These are phyloP conservation scores for Aphanomyces euteiches DNA, from an alignment of 352 stramenopile species.

Conservation along the genomic window DNA sequence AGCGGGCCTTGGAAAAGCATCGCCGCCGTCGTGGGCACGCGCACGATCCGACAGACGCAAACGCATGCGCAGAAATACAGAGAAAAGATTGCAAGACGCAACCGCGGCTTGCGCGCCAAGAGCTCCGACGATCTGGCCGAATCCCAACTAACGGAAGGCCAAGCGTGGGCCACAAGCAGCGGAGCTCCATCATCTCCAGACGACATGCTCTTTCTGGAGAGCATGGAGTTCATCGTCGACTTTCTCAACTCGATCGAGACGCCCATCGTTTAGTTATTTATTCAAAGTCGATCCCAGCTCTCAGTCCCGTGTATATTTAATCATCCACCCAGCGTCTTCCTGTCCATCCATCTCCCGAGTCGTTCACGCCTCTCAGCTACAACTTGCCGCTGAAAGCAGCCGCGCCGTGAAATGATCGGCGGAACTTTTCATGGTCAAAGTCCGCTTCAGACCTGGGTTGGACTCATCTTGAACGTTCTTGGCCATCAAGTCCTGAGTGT, in stretches of 20 bases:
- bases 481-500: too few relatives aligned
- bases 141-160: not conserved
- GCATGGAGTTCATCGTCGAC: conserved; percentile 75
- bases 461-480: too few relatives aligned
- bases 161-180: not conserved
- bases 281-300: too few relatives aligned
- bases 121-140: conserved; percentile 13
- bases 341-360: too few relatives aligned
- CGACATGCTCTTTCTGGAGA: conserved; percentile 60
- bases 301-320: too few relatives aligned
- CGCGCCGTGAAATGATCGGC: too few relatives aligned
- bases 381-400: too few relatives aligned
- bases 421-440: too few relatives aligned
- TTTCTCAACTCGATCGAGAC: conserved; percentile 10
- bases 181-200: conserved; percentile 6
- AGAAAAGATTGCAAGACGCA: conserved; percentile 60
- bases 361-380: too few relatives aligned
- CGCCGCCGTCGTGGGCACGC: conserved; percentile 71
- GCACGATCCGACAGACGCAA: conserved; percentile 91
- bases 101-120: conserved; percentile 39
- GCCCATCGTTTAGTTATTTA: not conserved
- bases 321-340: too few relatives aligned
- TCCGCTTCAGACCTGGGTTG: too few relatives aligned
- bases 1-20: conserved; percentile 80
- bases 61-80: conserved; percentile 94